Evolutionary conservation across 2,329 filamentous ascomycete genomes (phyloP).

Genomic region (Beauveria sp.): DNA sequence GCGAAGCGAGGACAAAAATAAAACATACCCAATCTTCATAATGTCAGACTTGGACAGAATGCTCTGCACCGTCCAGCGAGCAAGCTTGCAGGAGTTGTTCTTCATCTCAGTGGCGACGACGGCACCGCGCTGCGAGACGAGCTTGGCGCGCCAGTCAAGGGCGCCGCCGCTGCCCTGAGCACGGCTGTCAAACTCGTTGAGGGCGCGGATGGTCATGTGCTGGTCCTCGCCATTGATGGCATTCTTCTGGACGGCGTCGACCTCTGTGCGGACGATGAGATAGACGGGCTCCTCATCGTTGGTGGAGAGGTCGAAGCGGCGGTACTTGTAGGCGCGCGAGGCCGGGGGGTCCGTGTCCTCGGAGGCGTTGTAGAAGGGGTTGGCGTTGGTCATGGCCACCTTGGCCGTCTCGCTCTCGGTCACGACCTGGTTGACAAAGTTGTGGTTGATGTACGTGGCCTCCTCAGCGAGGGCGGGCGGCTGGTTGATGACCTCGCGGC

Average conservation of each 20-base stretch:
- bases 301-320: slow-evolving; percentile 89
- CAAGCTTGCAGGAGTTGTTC: slow-evolving; percentile 99
- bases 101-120: slow-evolving; percentile 99
- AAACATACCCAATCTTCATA: slow-evolving; percentile 87
- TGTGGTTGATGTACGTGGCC: slow-evolving; percentile 99
- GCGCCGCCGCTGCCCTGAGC: slow-evolving; percentile 91
- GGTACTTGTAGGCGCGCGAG: slow-evolving; percentile 97
- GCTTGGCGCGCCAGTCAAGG: slow-evolving; percentile 93
- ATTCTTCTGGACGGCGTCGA: slow-evolving; percentile 95
- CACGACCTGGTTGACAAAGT: slow-evolving; percentile 95
- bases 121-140: slow-evolving; percentile 88
- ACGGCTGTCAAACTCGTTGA: slow-evolving; percentile 99
- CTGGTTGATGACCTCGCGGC: slow-evolving; percentile 92
- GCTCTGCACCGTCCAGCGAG: slow-evolving; percentile 93
- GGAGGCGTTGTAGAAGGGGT: slow-evolving; percentile 93
- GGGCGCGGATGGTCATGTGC: slow-evolving; percentile 83
- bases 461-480: slow-evolving; percentile 89
- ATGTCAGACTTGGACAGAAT: slow-evolving; percentile 95
- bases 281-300: slow-evolving; percentile 93
- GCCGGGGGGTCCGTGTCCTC: slow-evolving; percentile 92
- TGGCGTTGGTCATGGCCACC: slow-evolving; percentile 77
- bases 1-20: background rate
- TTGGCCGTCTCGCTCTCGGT: slow-evolving; percentile 71
- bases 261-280: slow-evolving; percentile 86
- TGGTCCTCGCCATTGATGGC: slow-evolving; percentile 87